phyloP scores from a whole-genome alignment of 1,139 yeast species.

The Hansenula sp. region DNA sequence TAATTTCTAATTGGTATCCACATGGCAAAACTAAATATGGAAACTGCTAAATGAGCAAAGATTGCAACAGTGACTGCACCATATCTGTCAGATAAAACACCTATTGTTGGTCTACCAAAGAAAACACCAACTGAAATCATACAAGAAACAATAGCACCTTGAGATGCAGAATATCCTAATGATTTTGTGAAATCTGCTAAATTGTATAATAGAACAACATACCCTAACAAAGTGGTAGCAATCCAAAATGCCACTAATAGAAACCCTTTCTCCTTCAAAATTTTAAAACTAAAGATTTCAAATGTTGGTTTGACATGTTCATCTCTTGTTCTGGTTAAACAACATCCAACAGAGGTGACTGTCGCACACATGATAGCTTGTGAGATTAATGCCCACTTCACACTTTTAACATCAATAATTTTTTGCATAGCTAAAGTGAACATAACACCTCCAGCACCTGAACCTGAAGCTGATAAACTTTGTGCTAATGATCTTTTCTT shows the following conservation, averaged over 20 bases:
- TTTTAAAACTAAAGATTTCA: conserved; percentile 20
- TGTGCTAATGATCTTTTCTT: conserved; percentile 46
- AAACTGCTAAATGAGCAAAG: conserved; percentile 26
- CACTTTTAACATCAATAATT: conserved; percentile 36
- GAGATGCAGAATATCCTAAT: conserved; percentile 49
- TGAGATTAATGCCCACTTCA: conserved; percentile 65
- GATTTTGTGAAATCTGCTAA: conserved; percentile 55
- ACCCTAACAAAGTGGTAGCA: conserved; percentile 47
- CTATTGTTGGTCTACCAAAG: conserved; percentile 59
- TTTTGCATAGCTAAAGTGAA: conserved; percentile 34
- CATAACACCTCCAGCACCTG: conserved; percentile 48
- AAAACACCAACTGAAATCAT: conserved; percentile 57
- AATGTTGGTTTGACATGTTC: conserved; percentile 12
- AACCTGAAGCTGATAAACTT: conserved; percentile 46
- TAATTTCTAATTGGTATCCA: conserved; percentile 58
- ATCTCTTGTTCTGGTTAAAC: conserved; percentile 36
- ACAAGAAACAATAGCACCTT: conserved; percentile 58
- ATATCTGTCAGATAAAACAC: conserved; percentile 45
- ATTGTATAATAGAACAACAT: conserved; percentile 54
- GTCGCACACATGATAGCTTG: conserved; percentile 40
- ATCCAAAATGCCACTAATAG: conserved; percentile 46
- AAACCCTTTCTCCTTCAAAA: conserved; percentile 35
- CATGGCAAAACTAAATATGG: conserved; percentile 42
- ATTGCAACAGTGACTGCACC: conserved; percentile 52
- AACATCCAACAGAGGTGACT: conserved; percentile 29